Percentiles rank a stretch among this genome's conserved stretches.
phyloP scores from a whole-genome alignment of 192 early-diverging fungal genomes.

The Backusella westeae region DNA sequence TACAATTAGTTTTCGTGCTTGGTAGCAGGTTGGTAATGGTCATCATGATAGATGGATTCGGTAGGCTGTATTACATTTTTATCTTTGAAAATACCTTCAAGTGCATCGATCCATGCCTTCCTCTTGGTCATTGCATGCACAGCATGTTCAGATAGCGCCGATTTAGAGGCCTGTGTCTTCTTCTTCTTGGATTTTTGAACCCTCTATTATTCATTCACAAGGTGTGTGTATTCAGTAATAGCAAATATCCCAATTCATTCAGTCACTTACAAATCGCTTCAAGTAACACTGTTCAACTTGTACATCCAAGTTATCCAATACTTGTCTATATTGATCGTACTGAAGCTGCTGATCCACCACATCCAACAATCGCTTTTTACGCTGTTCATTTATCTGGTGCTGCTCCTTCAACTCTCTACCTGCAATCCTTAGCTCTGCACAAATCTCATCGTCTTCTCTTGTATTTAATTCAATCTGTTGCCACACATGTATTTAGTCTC shows the following conservation, averaged over 20 bases:
- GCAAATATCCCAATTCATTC: background rate
- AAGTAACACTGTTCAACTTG: slow-evolving; percentile 86
- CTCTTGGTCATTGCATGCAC: slow-evolving; percentile 64
- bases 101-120: slow-evolving; percentile 57
- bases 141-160: slow-evolving; percentile 62
- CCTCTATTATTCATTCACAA: slow-evolving; percentile 25
- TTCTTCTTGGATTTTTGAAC: slow-evolving; percentile 70
- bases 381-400: slow-evolving; percentile 58
- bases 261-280: slow-evolving; percentile 76
- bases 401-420: slow-evolving; percentile 76
- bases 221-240: background rate
- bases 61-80: slow-evolving; percentile 43
- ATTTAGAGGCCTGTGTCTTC: slow-evolving; percentile 45
- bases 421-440: slow-evolving; percentile 61
- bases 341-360: slow-evolving; percentile 72
- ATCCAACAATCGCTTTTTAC: slow-evolving; percentile 65
- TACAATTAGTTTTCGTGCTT: background rate
- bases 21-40: background rate
- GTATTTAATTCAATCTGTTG: slow-evolving; percentile 61
- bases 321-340: slow-evolving; percentile 84
- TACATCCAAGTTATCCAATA: slow-evolving; percentile 86
- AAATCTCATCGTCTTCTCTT: slow-evolving; percentile 73
- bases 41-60: slow-evolving; percentile 39
- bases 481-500: background rate
- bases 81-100: slow-evolving; percentile 50